These are phyloP conservation scores for Umbilicaria muhlenbergii DNA, from an alignment of 495 filamentous ascomycete genomes.

Conservation along the genomic window DNA sequence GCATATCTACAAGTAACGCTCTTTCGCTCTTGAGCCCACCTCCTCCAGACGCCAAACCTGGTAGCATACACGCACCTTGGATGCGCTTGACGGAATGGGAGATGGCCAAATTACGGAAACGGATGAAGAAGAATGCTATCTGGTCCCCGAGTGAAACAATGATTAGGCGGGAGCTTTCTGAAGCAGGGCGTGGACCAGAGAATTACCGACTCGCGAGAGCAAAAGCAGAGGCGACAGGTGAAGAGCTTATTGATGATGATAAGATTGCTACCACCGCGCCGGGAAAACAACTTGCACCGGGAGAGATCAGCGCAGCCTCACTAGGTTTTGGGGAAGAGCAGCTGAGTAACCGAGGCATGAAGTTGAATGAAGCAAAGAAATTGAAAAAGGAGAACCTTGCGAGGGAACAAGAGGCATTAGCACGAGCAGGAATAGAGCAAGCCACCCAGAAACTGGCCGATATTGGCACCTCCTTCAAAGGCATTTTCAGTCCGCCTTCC, in stretches of 20 bases:
- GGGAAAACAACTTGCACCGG: constrained; percentile 29
- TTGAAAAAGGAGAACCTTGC: constrained; percentile 60
- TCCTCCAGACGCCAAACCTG: constrained; percentile 55
- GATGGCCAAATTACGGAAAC: constrained; percentile 77
- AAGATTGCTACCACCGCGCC: constrained; percentile 29
- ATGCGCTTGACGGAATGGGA: constrained; percentile 80
- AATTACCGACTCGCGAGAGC: constrained; percentile 55
- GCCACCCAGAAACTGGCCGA: constrained; percentile 39
- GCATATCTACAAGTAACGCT: constrained; percentile 69
- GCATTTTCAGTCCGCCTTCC: constrained; percentile 17
- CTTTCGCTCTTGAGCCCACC: constrained; percentile 63
- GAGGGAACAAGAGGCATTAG: constrained; percentile 42
- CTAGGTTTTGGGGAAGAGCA: constrained; percentile 26
- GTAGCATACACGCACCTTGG: constrained; percentile 75
- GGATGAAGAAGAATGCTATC: constrained; percentile 97
- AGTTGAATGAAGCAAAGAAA: constrained; percentile 84
- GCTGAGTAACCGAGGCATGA: constrained; percentile 75
- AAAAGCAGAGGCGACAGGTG: constrained; percentile 50
- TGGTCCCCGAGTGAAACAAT: constrained; percentile 95
- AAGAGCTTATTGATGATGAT: constrained; percentile 42
- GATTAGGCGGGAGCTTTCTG: constrained; percentile 76
- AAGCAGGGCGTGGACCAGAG: constrained; percentile 60
- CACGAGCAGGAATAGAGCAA: constrained; percentile 44
- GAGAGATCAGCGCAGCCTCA: constrained; percentile 31
- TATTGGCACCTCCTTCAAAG: constrained; percentile 34